Evolutionary conservation across 1,284 basidiomycete species (phyloP).

Genomic region (Meira miltonrushii): DNA sequence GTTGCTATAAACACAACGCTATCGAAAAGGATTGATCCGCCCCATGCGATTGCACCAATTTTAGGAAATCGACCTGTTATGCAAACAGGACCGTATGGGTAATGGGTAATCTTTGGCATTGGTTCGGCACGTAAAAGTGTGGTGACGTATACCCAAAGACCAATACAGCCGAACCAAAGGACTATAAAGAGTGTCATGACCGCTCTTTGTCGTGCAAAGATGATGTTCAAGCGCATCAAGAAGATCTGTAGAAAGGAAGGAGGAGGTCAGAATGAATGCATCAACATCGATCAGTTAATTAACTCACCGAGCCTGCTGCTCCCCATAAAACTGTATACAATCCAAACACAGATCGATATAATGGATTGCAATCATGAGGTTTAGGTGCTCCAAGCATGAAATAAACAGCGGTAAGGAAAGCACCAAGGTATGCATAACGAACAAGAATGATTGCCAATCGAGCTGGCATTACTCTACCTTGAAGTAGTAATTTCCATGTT

Average conservation of each 20-base stretch:
- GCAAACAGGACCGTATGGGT: neutral
- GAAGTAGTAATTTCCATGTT: slow-evolving; percentile 4
- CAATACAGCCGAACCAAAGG: neutral
- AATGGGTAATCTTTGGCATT: too few species aligned
- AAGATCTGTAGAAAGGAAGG: neutral
- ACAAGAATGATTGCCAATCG: neutral
- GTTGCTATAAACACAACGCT: neutral
- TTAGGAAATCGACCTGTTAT: neutral
- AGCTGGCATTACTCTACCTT: slow-evolving; percentile 1
- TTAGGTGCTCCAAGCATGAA: neutral
- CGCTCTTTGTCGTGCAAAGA: slow-evolving; percentile 53
- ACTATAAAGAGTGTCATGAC: slow-evolving; percentile 41
- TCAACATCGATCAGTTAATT: neutral
- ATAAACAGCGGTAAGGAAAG: neutral
- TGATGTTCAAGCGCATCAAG: slow-evolving; percentile 14
- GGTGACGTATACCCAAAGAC: too few species aligned
- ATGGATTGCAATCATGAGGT: neutral
- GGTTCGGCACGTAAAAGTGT: too few species aligned
- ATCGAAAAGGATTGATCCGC: neutral
- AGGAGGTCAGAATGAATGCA: neutral
- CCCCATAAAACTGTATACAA: neutral
- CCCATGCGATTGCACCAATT: neutral
- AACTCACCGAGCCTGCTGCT: neutral
- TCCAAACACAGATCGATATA: neutral
- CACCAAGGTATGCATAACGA: neutral